Conservation (phyloP, 2,329 filamentous ascomycete species). For the Fusarium pseudonygamai region DNA sequence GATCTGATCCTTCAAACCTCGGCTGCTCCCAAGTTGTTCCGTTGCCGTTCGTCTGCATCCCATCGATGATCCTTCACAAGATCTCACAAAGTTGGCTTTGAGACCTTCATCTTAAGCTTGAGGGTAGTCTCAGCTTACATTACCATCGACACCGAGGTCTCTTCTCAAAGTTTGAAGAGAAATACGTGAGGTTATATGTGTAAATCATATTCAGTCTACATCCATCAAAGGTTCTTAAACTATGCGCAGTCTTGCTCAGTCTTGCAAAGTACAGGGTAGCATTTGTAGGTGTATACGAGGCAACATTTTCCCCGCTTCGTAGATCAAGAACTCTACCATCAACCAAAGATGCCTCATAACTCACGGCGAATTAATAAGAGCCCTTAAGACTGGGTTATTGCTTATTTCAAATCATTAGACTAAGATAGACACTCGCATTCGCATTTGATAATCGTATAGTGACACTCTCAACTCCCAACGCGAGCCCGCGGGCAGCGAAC, state of each 20-base stretch:
- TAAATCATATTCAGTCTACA: not conserved
- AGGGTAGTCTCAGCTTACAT: not conserved
- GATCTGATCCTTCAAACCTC: not conserved
- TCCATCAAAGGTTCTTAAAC: not conserved
- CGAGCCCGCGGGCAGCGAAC: not conserved
- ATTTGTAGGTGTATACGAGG: not conserved
- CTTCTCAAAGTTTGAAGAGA: accelerated
- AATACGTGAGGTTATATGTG: accelerated
- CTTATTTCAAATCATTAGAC: accelerated
- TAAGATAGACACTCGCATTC: not conserved
- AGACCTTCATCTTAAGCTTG: not conserved
- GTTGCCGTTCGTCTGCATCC: not conserved
- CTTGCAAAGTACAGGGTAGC: not conserved
- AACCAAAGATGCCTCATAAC: no score
- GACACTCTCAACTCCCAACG: not conserved
- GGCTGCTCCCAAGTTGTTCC: not conserved
- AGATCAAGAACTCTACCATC: not conserved
- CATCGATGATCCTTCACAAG: not conserved
- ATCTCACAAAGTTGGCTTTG: no score
- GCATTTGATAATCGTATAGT: not conserved
- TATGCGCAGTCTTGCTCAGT: not conserved
- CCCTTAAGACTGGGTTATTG: not conserved
- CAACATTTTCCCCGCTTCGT: not conserved
- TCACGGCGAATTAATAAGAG: not conserved
- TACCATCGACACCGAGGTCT: accelerated